A percentile compares a stretch with the other conserved stretches of the same genome.
phyloP scores from a whole-genome alignment of 169 alveolate species.

The Babesia divergens region DNA sequence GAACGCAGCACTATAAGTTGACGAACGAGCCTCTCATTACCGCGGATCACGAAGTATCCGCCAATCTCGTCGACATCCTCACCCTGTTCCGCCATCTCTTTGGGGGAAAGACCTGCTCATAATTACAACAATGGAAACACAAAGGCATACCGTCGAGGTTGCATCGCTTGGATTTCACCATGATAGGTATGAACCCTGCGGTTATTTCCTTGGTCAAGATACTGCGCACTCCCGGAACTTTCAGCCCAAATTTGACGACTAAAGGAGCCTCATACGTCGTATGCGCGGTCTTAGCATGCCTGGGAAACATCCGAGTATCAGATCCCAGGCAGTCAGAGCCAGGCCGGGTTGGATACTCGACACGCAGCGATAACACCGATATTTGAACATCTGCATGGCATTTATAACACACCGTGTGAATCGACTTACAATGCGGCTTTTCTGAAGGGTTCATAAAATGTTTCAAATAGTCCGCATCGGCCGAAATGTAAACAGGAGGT shows the following conservation, averaged over 20 bases:
- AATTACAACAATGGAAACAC: too few species aligned
- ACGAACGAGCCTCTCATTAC: conserved; percentile 95
- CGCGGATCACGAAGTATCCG: conserved; percentile 97
- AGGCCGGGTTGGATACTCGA: conserved; percentile 64
- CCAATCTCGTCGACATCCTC: conserved; percentile 98
- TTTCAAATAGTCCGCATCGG: conserved; percentile 41
- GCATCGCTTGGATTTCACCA: conserved; percentile 94
- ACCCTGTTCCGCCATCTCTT: conserved; percentile 89
- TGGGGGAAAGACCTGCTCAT: conserved; percentile 76
- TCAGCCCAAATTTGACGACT: conserved; percentile 80
- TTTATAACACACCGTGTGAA: not conserved
- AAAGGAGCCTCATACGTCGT: conserved; percentile 90
- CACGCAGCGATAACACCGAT: conserved; percentile 42
- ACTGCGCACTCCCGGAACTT: conserved; percentile 74
- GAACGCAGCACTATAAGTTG: conserved; percentile 87
- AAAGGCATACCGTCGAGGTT: conserved; percentile 80
- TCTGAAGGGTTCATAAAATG: conserved; percentile 44
- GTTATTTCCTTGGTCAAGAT: conserved; percentile 71
- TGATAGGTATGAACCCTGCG: conserved; percentile 95
- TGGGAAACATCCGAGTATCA: conserved; percentile 79
- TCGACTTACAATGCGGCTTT: conserved; percentile 51
- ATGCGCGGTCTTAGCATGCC: conserved; percentile 88
- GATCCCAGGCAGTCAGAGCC: conserved; percentile 70
- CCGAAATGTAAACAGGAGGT: conserved; percentile 66
- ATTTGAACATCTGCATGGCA: conserved; percentile 42